A percentile compares a stretch with the other conserved stretches of the same genome.
Evolutionary conservation across 768 basidiomycete species (phyloP).

Genomic region (Suillus variegatus): DNA sequence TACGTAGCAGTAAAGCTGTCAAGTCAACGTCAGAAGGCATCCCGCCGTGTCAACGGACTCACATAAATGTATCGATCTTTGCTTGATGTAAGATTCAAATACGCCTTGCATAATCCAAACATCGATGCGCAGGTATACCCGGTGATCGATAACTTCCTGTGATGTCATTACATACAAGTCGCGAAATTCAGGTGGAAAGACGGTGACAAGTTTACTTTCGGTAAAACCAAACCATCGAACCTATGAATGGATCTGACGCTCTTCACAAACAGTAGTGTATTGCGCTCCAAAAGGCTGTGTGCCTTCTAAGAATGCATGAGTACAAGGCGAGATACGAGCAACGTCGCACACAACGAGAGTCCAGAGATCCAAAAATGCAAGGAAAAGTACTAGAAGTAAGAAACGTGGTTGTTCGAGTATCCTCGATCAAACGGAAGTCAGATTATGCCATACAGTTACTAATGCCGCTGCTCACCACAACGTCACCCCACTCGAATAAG

Average conservation of each 20-base stretch:
- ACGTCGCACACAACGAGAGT: not conserved
- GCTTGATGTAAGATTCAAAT: not conserved
- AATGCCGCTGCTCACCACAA: not conserved
- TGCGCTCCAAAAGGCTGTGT: not conserved
- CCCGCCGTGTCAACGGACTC: not conserved
- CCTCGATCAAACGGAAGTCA: not conserved
- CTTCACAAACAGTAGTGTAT: not conserved
- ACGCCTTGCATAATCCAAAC: not conserved
- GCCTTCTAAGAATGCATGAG: not conserved
- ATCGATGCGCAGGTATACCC: not conserved
- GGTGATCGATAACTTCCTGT: not conserved
- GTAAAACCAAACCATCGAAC: not conserved
- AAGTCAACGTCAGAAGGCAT: not conserved
- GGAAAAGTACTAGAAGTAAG: not conserved
- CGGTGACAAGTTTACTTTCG: not conserved
- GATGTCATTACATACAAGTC: not conserved
- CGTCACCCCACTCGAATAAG: not conserved
- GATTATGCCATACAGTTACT: not conserved
- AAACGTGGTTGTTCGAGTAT: not conserved
- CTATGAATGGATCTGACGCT: not conserved
- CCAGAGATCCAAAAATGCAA: not conserved
- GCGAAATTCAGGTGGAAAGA: not conserved
- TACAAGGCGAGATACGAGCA: not conserved
- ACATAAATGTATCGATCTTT: not conserved
- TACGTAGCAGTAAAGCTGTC: not conserved